These are phyloP conservation scores for Entrophospora sp. DNA, from an alignment of 192 early-diverging fungal species.

Conservation along the genomic window DNA sequence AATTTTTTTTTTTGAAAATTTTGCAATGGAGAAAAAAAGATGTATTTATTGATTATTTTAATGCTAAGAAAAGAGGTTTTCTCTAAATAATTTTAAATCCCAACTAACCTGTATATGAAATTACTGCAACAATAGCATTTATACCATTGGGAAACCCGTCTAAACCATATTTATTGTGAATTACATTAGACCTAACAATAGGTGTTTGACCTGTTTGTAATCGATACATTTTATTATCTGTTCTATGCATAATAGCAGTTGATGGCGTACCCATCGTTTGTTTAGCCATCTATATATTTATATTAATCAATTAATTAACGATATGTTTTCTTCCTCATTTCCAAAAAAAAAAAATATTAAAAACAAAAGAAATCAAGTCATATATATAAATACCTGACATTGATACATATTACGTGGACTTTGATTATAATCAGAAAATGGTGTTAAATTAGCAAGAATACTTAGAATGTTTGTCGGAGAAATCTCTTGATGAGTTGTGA, in stretches of 20 bases:
- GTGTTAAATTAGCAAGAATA: constrained; percentile 91
- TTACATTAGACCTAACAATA: constrained; percentile 78
- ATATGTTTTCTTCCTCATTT: no score
- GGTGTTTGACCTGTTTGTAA: constrained; percentile 95
- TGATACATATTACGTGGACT: constrained; percentile 99
- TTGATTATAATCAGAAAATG: constrained; percentile 97
- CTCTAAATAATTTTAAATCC: no score
- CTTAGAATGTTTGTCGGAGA: constrained; percentile 86
- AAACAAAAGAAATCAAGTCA: no score
- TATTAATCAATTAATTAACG: no score
- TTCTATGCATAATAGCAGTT: constrained; percentile 76
- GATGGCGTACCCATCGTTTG: constrained; percentile 98
- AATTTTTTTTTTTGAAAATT: no score
- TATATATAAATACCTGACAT: constrained; percentile 62
- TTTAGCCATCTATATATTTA: constrained; percentile 81
- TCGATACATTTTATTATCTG: constrained; percentile 97
- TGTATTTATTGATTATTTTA: no score
- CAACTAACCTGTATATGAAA: constrained; percentile 83
- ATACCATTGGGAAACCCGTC: constrained; percentile 92
- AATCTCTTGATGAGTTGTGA: constrained; percentile 87
- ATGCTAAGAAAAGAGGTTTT: no score
- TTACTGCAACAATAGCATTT: constrained; percentile 94
- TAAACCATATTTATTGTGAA: constrained; percentile 82
- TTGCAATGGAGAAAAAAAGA: no score
- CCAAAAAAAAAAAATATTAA: no score